These are phyloP conservation scores for Alternaria arbusti DNA, from an alignment of 2,329 filamentous ascomycete species.

Conservation along the genomic window DNA sequence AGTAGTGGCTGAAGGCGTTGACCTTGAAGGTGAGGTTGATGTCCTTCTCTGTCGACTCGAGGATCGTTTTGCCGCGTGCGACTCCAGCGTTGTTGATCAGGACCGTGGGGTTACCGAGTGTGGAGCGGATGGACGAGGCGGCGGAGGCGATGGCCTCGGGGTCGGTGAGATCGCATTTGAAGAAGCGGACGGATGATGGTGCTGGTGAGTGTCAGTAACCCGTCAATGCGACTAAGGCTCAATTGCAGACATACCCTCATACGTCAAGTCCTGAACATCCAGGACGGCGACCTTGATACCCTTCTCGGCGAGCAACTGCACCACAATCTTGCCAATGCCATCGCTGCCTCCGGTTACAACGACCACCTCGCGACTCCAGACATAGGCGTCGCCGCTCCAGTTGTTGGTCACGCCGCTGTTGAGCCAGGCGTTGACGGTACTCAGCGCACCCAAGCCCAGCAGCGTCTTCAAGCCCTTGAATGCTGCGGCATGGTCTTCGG, in stretches of 20 bases:
- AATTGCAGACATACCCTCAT: conserved; percentile 45
- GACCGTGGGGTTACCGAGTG: conserved; percentile 70
- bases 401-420: conserved; percentile 60
- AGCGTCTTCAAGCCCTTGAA: conserved; percentile 62
- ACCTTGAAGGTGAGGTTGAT: conserved; percentile 73
- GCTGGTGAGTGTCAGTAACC: conserved; percentile 36
- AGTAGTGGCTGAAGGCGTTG: conserved; percentile 72
- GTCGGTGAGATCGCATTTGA: conserved; percentile 72
- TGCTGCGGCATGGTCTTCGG: conserved; percentile 56
- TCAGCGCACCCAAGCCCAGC: conserved; percentile 60
- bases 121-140: conserved; percentile 60
- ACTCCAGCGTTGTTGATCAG: conserved; percentile 77
- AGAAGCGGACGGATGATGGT: conserved; percentile 66
- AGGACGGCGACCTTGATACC: conserved; percentile 73
- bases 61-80: conserved; percentile 65
- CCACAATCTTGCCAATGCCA: conserved; percentile 73
- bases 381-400: conserved; percentile 62
- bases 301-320: conserved; percentile 67
- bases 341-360: conserved; percentile 76
- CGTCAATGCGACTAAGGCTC: conserved; percentile 1
- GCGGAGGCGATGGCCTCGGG: conserved; percentile 59
- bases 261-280: conserved; percentile 70
- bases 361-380: conserved; percentile 73
- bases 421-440: conserved; percentile 58
- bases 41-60: conserved; percentile 63